phyloP scores from a whole-genome alignment of 768 basidiomycete species.

The Podaxis mareebaensis region DNA sequence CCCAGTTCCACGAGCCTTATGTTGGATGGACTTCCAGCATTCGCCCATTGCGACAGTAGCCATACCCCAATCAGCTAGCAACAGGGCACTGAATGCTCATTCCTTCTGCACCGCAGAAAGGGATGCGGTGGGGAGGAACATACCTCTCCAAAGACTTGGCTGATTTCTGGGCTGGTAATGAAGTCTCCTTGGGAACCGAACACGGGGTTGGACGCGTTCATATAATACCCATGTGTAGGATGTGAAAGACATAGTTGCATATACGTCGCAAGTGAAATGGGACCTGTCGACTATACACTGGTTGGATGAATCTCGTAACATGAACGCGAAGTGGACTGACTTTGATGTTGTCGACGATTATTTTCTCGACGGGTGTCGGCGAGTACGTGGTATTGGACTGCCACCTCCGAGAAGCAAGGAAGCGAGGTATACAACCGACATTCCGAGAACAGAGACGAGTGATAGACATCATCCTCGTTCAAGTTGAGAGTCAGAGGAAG shows the following conservation, averaged over 20 bases:
- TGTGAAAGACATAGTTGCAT: conserved; percentile 92
- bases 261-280: conserved; percentile 84
- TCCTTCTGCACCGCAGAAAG: conserved; percentile 27
- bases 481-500: background rate
- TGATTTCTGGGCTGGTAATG: conserved; percentile 95
- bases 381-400: conserved; percentile 17
- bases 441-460: conserved; percentile 14
- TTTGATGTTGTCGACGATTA: conserved; percentile 73
- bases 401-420: conserved; percentile 2
- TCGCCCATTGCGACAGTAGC: conserved; percentile 76
- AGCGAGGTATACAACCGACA: conserved; percentile 8
- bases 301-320: background rate
- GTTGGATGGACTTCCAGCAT: conserved; percentile 43
- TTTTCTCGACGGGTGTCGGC: conserved; percentile 56
- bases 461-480: conserved; percentile 7
- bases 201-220: conserved; percentile 67
- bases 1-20: conserved; percentile 89
- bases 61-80: conserved; percentile 83
- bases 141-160: conserved; percentile 96
- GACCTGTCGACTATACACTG: conserved; percentile 72
- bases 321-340: conserved; percentile 33
- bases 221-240: conserved; percentile 92
- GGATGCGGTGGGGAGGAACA: conserved; percentile 23
- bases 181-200: conserved; percentile 92
- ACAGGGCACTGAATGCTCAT: conserved; percentile 33